Base-by-base conservation (phyloP, 257 asterid species). In the Solanum megistacrolobum region DNA sequence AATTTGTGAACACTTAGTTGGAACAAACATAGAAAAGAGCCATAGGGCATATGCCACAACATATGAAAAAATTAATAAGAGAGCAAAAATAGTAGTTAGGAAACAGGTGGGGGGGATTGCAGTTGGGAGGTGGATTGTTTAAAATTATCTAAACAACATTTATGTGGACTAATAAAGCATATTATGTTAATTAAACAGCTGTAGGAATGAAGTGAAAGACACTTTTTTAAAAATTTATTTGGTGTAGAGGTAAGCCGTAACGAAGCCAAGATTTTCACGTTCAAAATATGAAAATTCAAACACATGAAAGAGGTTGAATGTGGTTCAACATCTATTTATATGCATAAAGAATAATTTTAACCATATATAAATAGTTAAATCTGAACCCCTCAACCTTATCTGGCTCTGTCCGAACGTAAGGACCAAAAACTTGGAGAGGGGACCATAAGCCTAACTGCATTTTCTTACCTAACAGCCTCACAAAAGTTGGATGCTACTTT, bases 381-480 rank as follows among this genome's bases (percentile, higher is more conserved):
- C 0, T 58, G 12, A 58, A 7, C 12, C 29, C 5, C 27, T 60
- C 27, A 0, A 21, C 0, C 2, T 1, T 60, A 3, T 21, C 12
- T 60, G 2, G 5, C 29, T 21, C 68, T 3, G 13, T 8, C 12
- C 2, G 5, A 66, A 85, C 11, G 34, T 60, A 32, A 52, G 62
- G 39, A 68, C 38, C 12, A 39, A 35, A 46, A 32, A 32, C 2
- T 65, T 34, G 34, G 16, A 48, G 31, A 58, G n/a, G 79, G 35
- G 83, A 52, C 74, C 48, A 36, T 10, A 72, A 58, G 62, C 75
- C 84, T 65, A 62, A 88, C 83, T 88, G 65, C 66, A 62, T 38
- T 39, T 52, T 32, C 87, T 48, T 31, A 88, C 91, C 91, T 68
- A 87, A 88, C 83, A 65, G 83, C 87, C 85, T 84, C n/a, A 62